phyloP scores from a whole-genome alignment of 2,329 filamentous ascomycete genomes.

The Ceratocystis huliohia region DNA sequence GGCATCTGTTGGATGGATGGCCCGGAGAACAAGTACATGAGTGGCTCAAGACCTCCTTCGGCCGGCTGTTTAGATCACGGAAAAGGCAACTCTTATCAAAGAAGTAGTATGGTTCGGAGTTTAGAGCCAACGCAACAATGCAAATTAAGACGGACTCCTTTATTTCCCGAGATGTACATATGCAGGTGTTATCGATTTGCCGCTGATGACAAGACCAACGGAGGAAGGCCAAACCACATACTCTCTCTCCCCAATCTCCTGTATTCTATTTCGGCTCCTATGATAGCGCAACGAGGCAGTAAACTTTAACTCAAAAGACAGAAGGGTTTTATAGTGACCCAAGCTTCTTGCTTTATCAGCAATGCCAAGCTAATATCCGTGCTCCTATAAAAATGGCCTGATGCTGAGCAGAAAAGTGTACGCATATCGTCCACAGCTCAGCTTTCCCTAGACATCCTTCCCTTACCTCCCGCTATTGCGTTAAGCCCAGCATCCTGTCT shows the following conservation, averaged over 20 bases:
- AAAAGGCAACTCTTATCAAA: not conserved
- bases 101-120: not conserved
- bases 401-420: not conserved
- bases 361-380: not conserved
- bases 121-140: not conserved
- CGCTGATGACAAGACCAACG: not conserved
- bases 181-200: not conserved
- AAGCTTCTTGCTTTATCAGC: conserved; percentile 1
- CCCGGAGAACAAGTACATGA: no score
- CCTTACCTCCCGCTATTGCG: not conserved
- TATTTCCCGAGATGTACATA: not conserved
- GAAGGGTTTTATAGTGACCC: not conserved
- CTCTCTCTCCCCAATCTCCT: not conserved
- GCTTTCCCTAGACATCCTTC: not conserved
- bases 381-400: conserved; percentile 8
- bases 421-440: not conserved
- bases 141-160: not conserved
- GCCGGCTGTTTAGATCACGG: not conserved
- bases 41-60: not conserved
- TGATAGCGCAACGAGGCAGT: conserved; percentile 5
- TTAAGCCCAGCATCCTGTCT: not conserved
- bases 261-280: not conserved
- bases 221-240: not conserved
- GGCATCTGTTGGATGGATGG: no score
- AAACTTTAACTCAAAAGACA: conserved; percentile 6